Evolutionary conservation across 495 filamentous ascomycete genomes (phyloP), one percentile per base, ranked within the genome.

Genomic region (Penicillium nucicola): DNA sequence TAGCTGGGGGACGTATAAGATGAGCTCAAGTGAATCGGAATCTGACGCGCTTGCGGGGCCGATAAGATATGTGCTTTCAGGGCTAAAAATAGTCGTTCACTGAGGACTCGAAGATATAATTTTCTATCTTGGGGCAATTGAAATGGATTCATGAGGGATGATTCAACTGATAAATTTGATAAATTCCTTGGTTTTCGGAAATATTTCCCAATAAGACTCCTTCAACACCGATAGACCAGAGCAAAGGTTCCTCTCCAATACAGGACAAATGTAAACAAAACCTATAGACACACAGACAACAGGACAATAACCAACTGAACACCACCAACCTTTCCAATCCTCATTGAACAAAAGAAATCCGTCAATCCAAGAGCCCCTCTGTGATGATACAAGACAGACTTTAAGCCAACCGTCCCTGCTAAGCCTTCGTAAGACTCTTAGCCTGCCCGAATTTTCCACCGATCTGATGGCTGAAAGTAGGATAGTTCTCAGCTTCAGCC

Each of bases 401-500:
- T 12, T 7, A 40, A 13, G 22, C 19, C 25, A 33, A 15, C 15
- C 23, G 13, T n/a, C 33, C 37, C n/a, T 42, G n/a, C 15, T 25
- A 20, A 15, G 13, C 8, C 17, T 30, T 32, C 35, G 14, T 15
- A 32, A 25, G 13, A 6, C 41, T 25, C 33, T 55, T 34, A n/a
- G 8, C 14, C 54, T 45, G 15, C 35, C 44, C 19, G 40, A 45
- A 14, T 54, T 66, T 14, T 3, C 56, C 43, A 35, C 72, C 57
- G 34, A 76, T 20, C 6, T 50, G 32, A 45, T 79, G 70, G 52
- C 77, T 79, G 46, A 77, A 79, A 1, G 71, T 76, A 7, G 58
- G 53, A 42, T 67, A 72, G 15, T 61, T 50, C 15, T 65, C 55
- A 40, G 73, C 72, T 53, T 80, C 77, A 5, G 61, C 56, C 23